Evolutionary conservation across 1,284 basidiomycete species (phyloP), one percentile per base, ranked within the genome.

Genomic region (Rhodotorula sp.): DNA sequence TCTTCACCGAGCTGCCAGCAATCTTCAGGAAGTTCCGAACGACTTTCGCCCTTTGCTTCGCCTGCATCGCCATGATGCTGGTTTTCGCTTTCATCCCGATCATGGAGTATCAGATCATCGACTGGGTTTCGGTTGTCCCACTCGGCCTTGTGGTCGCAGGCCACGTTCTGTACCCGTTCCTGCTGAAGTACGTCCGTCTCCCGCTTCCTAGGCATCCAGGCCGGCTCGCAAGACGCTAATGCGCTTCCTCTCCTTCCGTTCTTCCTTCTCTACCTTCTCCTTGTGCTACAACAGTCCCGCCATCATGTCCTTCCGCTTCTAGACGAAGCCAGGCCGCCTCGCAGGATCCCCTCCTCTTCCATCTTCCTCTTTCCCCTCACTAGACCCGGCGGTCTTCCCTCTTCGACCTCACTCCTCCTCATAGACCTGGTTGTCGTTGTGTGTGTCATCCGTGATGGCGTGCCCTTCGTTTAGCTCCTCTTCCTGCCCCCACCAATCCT

Each of bases 1-100:
- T 71, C 31, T 52, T 56, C 13, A 54, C 53, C 20, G 67, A 64
- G 22, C 47, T 68, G 10, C 67, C 67, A 3, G 48, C 28, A 24
- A 64, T 64, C 78, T 81, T 87, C 77, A 53, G 46, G 18, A 86
- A 87, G 74, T 90, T 90, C 81, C 86, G 88, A 80, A 76, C 87
- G 30, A 82, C 87, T 55, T 82, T 93, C 68, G 67, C 86, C 34
- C 70, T 91, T 52, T 69, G 68, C n/a, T 4, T 2, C 2, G 1
- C 62, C 24, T 51, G 57, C 30, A 59, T 58, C 24, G 54, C 28
- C 22, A 59, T 65, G 59, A 62, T 69, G 28, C 15, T 69, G 13
- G 46, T 53, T 15, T 65, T 69, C 44, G 44, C 54, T 1, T 87
- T 83, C 62, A 65, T 86, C 13, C 80, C 90, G 0, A 87, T 88